Conservation (phyloP, 441 rosid species). For the Francoa sonchifolia region DNA sequence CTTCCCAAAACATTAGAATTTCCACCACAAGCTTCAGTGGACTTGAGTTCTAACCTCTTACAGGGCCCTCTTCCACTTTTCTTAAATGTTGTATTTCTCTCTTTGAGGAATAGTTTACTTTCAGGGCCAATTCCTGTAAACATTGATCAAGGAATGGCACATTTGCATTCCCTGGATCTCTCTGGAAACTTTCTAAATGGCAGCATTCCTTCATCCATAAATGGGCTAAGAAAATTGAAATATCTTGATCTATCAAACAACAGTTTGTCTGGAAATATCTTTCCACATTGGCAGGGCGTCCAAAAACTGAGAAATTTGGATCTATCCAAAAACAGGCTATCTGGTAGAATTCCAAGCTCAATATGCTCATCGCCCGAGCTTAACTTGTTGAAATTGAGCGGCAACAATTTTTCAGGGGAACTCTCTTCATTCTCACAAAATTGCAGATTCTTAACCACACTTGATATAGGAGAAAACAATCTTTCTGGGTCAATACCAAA, state of each 20-base stretch:
- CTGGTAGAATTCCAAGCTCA: constrained; percentile 36
- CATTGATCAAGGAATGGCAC: constrained; percentile 36
- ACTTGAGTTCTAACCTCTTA: constrained; percentile 27
- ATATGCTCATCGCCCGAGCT: constrained; percentile 34
- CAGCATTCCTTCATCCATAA: constrained; percentile 31
- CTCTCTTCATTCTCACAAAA: constrained; percentile 46
- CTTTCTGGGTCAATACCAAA: constrained; percentile 16
- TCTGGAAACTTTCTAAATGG: constrained; percentile 35
- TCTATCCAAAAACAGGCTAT: constrained; percentile 33
- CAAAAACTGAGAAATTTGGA: constrained; percentile 34
- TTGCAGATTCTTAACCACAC: constrained; percentile 36
- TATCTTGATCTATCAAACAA: constrained; percentile 36
- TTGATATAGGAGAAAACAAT: constrained; percentile 21
- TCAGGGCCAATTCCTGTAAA: constrained; percentile 39
- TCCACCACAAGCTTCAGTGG: constrained; percentile 16
- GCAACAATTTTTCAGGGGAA: constrained; percentile 34
- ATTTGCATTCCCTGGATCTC: constrained; percentile 23
- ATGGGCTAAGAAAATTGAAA: constrained; percentile 23
- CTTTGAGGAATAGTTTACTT: constrained; percentile 39
- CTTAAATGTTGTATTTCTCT: constrained; percentile 29
- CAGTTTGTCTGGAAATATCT: constrained; percentile 33
- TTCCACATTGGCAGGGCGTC: constrained; percentile 30
- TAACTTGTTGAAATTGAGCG: constrained; percentile 32
- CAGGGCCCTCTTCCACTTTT: constrained; percentile 28
- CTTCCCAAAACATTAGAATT: constrained; percentile 18